Conservation (phyloP, 352 stramenopile genomes). For the Globisporangium spiculum region DNA sequence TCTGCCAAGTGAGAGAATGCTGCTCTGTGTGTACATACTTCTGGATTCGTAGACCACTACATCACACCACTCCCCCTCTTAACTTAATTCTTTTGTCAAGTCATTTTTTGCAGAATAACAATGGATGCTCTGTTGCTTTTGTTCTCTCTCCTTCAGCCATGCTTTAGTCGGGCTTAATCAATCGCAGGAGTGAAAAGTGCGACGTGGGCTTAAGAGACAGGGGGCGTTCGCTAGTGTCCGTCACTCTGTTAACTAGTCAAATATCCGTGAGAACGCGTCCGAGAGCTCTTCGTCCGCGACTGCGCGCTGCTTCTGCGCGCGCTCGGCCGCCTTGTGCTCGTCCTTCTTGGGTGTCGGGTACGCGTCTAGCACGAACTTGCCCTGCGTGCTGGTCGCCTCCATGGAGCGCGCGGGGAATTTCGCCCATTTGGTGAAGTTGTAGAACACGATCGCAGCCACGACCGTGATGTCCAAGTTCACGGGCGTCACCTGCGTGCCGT, state of each 20-base stretch:
- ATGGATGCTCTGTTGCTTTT: neutral
- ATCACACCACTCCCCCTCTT: neutral
- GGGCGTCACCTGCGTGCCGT: constrained; percentile 34
- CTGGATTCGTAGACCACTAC: constrained; percentile 1
- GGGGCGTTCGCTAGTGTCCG: neutral
- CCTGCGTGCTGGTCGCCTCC: constrained; percentile 61
- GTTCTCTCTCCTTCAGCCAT: neutral
- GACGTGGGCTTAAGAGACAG: neutral
- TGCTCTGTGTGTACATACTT: constrained; percentile 2
- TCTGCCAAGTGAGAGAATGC: constrained; percentile 3
- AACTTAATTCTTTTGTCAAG: constrained; percentile 13
- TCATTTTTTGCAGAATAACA: neutral
- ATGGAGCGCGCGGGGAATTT: constrained; percentile 56
- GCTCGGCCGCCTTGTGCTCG: constrained; percentile 39
- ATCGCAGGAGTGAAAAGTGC: neutral
- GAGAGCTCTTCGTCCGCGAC: constrained; percentile 39
- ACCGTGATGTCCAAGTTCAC: constrained; percentile 63
- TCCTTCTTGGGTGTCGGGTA: constrained; percentile 48
- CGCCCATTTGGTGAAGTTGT: constrained; percentile 64
- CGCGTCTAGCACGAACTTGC: constrained; percentile 74
- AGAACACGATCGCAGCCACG: constrained; percentile 57
- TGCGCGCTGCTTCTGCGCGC: constrained; percentile 49
- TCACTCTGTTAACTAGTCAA: constrained; percentile 24
- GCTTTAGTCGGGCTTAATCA: neutral
- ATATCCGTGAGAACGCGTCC: constrained; percentile 48